Conservation (phyloP, 768 basidiomycete genomes). For the Amanita polypyramis region DNA sequence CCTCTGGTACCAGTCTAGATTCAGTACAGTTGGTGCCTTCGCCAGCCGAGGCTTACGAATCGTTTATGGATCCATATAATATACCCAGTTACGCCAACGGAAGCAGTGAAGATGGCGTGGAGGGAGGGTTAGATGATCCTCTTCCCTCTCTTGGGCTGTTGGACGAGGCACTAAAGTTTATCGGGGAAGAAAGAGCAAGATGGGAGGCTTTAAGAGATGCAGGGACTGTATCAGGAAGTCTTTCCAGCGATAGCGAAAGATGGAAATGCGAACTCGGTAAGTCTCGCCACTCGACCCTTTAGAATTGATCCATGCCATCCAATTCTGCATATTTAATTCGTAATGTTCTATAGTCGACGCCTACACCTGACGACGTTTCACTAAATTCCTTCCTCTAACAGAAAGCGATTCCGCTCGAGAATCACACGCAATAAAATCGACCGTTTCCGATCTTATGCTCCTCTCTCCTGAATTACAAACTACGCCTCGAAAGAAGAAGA, state of each 20-base stretch:
- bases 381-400: slow-evolving; percentile 2
- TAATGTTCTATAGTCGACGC: slow-evolving; percentile 8
- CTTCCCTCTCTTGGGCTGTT: slow-evolving; percentile 51
- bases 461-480: neutral
- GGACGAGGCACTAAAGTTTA: slow-evolving; percentile 64
- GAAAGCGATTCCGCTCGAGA: slow-evolving; percentile 4
- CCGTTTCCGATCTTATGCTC: slow-evolving; percentile 2
- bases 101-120: neutral
- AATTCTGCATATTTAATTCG: neutral
- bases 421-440: neutral
- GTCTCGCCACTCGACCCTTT: slow-evolving; percentile 12
- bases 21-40: neutral
- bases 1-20: neutral
- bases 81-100: neutral
- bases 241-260: slow-evolving; percentile 10
- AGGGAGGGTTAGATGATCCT: slow-evolving; percentile 31
- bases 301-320: neutral
- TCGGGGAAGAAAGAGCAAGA: slow-evolving; percentile 59
- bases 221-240: slow-evolving; percentile 8
- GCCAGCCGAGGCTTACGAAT: neutral
- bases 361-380: neutral
- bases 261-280: slow-evolving; percentile 30
- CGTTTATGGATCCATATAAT: neutral
- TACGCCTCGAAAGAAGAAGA: slow-evolving; percentile 6
- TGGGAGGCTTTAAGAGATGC: slow-evolving; percentile 37